These are phyloP conservation scores for Crucihimalaya himalaica DNA, from an alignment of 345 rosid species.

Conservation along the genomic window DNA sequence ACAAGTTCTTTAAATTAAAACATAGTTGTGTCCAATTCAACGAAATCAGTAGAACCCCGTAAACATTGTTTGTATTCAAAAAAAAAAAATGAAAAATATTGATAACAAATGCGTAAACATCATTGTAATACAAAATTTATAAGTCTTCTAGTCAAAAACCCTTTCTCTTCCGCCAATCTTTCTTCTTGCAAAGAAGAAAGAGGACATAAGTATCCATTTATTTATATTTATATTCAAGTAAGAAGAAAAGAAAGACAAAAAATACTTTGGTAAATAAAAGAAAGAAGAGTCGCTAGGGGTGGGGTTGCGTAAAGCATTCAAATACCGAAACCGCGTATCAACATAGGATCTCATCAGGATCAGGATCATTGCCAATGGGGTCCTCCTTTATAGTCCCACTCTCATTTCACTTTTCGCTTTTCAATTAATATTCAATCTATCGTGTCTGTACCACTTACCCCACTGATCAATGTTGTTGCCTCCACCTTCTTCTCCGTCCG, in stretches of 20 bases:
- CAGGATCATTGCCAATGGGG: conserved; percentile 31
- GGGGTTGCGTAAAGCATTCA: conserved; percentile 32
- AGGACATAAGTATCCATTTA: too few relatives aligned
- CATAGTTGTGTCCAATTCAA: too few relatives aligned
- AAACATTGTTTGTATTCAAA: too few relatives aligned
- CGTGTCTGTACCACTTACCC: conserved; percentile 28
- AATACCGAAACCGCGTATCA: conserved; percentile 27
- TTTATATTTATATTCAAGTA: too few relatives aligned
- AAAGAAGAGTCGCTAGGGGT: conserved; percentile 1
- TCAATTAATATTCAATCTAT: conserved; percentile 15
- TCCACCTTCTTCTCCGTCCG: conserved; percentile 4
- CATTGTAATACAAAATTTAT: neutral
- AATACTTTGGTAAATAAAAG: neutral
- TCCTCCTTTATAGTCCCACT: conserved; percentile 31
- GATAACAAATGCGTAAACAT: neutral
- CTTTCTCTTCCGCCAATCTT: too few relatives aligned
- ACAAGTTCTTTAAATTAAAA: too few relatives aligned
- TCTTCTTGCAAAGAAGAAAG: too few relatives aligned
- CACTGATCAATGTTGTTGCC: conserved; percentile 27
- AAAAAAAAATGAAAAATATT: neutral
- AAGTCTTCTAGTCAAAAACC: too few relatives aligned
- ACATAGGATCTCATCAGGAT: conserved; percentile 34
- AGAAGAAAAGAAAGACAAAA: neutral
- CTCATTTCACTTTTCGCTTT: conserved; percentile 26
- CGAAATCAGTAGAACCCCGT: too few relatives aligned